Evolutionary conservation across 306 rosid genomes (phyloP), one percentile per base, ranked within the genome.

Genomic region (Hylodesmum podocarpum): DNA sequence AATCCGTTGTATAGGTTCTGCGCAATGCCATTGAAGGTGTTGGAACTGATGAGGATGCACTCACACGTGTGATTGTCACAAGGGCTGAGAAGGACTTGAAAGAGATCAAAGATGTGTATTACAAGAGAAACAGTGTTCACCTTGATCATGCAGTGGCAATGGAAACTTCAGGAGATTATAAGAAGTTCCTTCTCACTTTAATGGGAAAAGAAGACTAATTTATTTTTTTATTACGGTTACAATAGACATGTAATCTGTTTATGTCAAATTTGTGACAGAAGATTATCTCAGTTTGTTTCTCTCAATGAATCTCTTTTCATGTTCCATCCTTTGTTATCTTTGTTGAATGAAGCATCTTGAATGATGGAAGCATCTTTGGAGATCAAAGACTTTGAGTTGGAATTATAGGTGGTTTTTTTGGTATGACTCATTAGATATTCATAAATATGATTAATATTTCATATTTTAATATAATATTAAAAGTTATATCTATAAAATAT

Each of bases 51-150:
- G 96, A 94, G 68, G 98, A 90, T 6, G 91, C 83, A 24, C 65
- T 94, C 34, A 92, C 92, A 1, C 90, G 96, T 3, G 97, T 89
- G 84, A 86, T 92, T 4, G 97, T 94, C 25, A 82, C 88, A 0
- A 86, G 98, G 65, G 92, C 98, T 4, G 97, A 94, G 88, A 94
- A 76, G 81, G 98, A 94, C 54, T 8, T 95, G 90, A 80, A 54
- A 78, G 80, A 54, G 27, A 90, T 95, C 24, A 86, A 85, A 79
- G 96, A 90, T 62, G 43, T 84, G 15, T 95, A 90, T 68, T 86
- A 82, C 87, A 90, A 90, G 93, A 89, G 93, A 65, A 95, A 95
- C 81, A 92, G 88, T 46, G 84, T 86, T 29, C 81, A 82, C 0
- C 91, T 92, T 21, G 97, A 89, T 6, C 59, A 95, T 50, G 88